phyloP scores from a whole-genome alignment of 306 rosid genomes.

The Arachis stenosperma region DNA sequence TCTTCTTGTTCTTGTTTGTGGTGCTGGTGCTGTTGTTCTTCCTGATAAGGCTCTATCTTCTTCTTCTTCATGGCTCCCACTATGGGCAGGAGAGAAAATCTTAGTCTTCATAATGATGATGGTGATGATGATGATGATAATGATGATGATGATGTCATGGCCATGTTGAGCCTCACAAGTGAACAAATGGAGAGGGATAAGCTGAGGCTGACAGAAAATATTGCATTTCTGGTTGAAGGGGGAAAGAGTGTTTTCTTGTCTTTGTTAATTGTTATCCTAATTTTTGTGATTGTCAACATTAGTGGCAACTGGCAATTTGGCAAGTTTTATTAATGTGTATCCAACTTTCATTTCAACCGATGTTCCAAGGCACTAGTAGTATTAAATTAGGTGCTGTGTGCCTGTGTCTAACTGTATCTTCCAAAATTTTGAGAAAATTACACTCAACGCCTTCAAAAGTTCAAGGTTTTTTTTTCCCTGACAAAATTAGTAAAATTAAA shows the following conservation, averaged over 20 bases:
- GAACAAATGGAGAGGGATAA: slow-evolving; percentile 38
- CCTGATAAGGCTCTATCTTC: slow-evolving; percentile 33
- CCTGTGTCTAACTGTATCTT: no score
- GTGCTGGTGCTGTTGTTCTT: slow-evolving; percentile 25
- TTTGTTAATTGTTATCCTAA: slow-evolving; percentile 34
- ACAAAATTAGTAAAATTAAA: no score
- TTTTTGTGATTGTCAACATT: slow-evolving; percentile 24
- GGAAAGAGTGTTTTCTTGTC: not conserved
- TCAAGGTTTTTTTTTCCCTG: no score
- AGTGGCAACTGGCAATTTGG: not conserved
- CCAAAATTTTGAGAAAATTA: no score
- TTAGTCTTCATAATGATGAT: no score
- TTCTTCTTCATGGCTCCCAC: no score
- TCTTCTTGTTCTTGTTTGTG: slow-evolving; percentile 31
- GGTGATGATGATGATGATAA: no score
- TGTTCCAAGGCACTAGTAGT: not conserved
- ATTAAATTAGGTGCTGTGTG: not conserved
- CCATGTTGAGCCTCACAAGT: slow-evolving; percentile 51
- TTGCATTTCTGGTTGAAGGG: slow-evolving; percentile 1
- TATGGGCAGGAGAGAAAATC: no score
- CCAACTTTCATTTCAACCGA: not conserved
- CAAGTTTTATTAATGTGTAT: not conserved
- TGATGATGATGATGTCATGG: slow-evolving; percentile 37
- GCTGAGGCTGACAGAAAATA: slow-evolving; percentile 9
- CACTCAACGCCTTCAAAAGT: no score